A percentile compares a stretch with the other conserved stretches of the same genome.
These are phyloP conservation scores for Eutypa lata DNA, from an alignment of 2,329 filamentous ascomycete genomes.

Conservation along the genomic window DNA sequence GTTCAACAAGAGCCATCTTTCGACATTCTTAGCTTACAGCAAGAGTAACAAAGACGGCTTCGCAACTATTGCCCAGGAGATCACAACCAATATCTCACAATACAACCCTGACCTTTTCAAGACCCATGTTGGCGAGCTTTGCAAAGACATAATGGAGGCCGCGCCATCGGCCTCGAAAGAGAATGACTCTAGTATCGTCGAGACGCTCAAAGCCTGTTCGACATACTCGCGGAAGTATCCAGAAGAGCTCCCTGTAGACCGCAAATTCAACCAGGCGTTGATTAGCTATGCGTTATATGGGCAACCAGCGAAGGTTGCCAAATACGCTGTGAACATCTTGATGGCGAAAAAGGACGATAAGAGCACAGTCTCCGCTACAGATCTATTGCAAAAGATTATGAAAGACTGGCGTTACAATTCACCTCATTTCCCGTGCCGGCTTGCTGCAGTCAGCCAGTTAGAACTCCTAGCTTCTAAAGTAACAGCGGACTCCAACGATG, in stretches of 20 bases:
- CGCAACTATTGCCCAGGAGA: constrained; percentile 76
- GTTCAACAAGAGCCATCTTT: constrained; percentile 92
- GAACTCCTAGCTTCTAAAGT: constrained; percentile 71
- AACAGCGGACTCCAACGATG: constrained; percentile 69
- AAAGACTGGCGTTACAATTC: constrained; percentile 71
- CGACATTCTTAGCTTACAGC: constrained; percentile 83
- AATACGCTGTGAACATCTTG: constrained; percentile 90
- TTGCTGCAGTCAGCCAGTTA: constrained; percentile 70
- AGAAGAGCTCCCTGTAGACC: constrained; percentile 75
- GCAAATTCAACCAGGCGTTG: constrained; percentile 77
- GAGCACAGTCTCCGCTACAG: constrained; percentile 76
- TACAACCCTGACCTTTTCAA: constrained; percentile 88
- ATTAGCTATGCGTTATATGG: constrained; percentile 81
- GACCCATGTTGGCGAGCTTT: constrained; percentile 86
- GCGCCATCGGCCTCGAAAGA: constrained; percentile 66
- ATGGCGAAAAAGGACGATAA: constrained; percentile 73
- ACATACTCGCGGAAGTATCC: constrained; percentile 87
- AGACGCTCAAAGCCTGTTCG: constrained; percentile 90
- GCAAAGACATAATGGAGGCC: constrained; percentile 78
- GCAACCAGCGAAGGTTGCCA: constrained; percentile 76
- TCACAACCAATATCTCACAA: constrained; percentile 88
- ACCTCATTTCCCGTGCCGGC: constrained; percentile 71
- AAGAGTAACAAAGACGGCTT: constrained; percentile 79
- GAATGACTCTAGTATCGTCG: constrained; percentile 74
- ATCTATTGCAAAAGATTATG: constrained; percentile 73